Conservation (phyloP, 768 basidiomycete species). For the Gelatoporia subvermispora region DNA sequence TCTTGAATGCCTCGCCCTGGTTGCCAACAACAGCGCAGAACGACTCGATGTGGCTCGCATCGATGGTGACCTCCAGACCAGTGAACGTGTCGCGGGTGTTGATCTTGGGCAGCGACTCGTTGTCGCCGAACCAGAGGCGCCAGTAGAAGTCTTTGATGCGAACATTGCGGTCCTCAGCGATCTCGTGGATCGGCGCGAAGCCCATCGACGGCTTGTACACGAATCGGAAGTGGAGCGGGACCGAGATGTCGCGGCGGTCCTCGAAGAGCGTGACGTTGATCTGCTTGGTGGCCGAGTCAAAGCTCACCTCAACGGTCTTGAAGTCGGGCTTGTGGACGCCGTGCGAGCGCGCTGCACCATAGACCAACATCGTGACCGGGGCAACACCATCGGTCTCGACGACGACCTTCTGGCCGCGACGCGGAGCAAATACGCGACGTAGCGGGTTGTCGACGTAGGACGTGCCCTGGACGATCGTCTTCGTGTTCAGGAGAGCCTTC, state of each 20-base stretch:
- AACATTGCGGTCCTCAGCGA: conserved; percentile 75
- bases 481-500: conserved; percentile 74
- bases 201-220: conserved; percentile 83
- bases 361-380: conserved; percentile 59
- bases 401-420: conserved; percentile 72
- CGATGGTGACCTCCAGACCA: conserved; percentile 81
- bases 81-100: conserved; percentile 78
- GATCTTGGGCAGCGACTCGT: conserved; percentile 71
- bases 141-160: conserved; percentile 98
- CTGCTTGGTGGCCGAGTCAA: conserved; percentile 40
- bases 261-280: conserved; percentile 80
- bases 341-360: conserved; percentile 76
- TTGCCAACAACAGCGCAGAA: conserved; percentile 96
- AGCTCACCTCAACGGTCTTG: conserved; percentile 79
- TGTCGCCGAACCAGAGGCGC: conserved; percentile 95
- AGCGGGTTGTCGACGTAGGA: conserved; percentile 88
- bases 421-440: conserved; percentile 80
- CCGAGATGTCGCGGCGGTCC: conserved; percentile 68
- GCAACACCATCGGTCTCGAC: conserved; percentile 39
- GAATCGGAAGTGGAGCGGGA: conserved; percentile 82
- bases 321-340: conserved; percentile 69
- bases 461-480: conserved; percentile 81
- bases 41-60: conserved; percentile 69
- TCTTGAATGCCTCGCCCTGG: conserved; percentile 87
- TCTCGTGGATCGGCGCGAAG: conserved; percentile 90